Percentiles rank a stretch among this genome's conserved stretches.
Conservation (phyloP, 2,329 filamentous ascomycete genomes). For the Fusarium tuaranense region DNA sequence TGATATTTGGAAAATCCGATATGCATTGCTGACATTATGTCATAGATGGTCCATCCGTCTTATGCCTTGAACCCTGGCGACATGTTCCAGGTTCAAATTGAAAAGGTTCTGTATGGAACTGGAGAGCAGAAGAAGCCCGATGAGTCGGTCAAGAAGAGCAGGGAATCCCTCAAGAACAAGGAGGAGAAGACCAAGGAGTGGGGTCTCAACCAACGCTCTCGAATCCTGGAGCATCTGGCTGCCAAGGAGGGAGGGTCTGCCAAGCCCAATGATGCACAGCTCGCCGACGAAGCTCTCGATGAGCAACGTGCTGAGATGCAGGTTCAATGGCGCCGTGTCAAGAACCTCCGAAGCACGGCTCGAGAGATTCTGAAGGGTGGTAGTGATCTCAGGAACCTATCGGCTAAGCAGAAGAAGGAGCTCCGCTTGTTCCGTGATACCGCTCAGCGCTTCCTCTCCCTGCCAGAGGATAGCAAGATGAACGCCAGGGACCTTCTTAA, state of each 20-base stretch:
- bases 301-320: slow-evolving; percentile 40
- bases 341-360: slow-evolving; percentile 47
- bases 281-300: slow-evolving; percentile 29
- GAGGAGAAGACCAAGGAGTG: slow-evolving; percentile 42
- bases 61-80: slow-evolving; percentile 97
- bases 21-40: slow-evolving; percentile 10
- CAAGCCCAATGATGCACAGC: slow-evolving; percentile 33
- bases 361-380: slow-evolving; percentile 55
- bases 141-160: slow-evolving; percentile 40
- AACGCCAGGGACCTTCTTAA: slow-evolving; percentile 46
- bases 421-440: slow-evolving; percentile 78
- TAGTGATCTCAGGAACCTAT: slow-evolving; percentile 61
- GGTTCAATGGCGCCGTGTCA: slow-evolving; percentile 39
- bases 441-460: slow-evolving; percentile 70
- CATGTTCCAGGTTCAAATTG: slow-evolving; percentile 95
- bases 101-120: slow-evolving; percentile 89
- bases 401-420: slow-evolving; percentile 79
- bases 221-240: slow-evolving; percentile 28
- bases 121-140: slow-evolving; percentile 73
- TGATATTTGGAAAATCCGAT: not conserved
- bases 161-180: slow-evolving; percentile 44
- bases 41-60: slow-evolving; percentile 88
- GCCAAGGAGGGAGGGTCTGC: slow-evolving; percentile 39
- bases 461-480: slow-evolving; percentile 48
- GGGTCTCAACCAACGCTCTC: slow-evolving; percentile 32